Percentiles rank a stretch among this genome's conserved stretches.
phyloP scores from a whole-genome alignment of 768 basidiomycete genomes.

The Boletus barrowsii region DNA sequence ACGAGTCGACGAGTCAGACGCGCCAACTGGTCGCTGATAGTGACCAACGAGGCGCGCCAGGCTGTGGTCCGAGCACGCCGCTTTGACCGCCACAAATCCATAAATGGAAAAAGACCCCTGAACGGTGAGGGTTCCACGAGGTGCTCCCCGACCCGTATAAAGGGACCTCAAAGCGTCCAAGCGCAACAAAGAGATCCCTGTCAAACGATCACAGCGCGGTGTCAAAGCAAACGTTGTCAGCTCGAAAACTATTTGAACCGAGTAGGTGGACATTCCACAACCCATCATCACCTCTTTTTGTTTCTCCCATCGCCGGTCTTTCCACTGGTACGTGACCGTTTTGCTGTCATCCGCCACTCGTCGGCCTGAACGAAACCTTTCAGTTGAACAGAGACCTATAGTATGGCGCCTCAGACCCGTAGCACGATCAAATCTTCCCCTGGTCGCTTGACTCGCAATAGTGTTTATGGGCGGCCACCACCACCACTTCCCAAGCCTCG shows the following conservation, averaged over 20 bases:
- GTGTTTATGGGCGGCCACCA: constrained; percentile 16
- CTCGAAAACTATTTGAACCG: constrained; percentile 22
- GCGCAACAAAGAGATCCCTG: constrained; percentile 13
- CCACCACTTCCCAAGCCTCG: constrained; percentile 5
- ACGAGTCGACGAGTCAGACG: constrained; percentile 21
- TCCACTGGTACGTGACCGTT: constrained; percentile 1
- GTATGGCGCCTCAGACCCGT: constrained; percentile 28
- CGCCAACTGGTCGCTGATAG: neutral
- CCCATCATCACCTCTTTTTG: neutral
- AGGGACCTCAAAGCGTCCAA: constrained; percentile 18
- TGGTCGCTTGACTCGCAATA: constrained; percentile 22
- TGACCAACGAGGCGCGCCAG: neutral
- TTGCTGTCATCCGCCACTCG: neutral
- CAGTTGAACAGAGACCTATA: neutral
- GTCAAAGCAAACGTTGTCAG: constrained; percentile 16
- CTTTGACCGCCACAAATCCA: constrained; percentile 12
- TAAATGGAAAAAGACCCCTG: constrained; percentile 27
- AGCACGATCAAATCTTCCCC: constrained; percentile 16
- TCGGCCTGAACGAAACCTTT: neutral
- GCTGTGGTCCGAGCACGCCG: constrained; percentile 15
- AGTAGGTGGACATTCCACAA: constrained; percentile 1
- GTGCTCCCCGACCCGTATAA: constrained; percentile 14
- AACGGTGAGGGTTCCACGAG: constrained; percentile 13
- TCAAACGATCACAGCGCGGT: neutral
- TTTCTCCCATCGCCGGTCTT: neutral